phyloP scores from a whole-genome alignment of 768 basidiomycete species.

The Mycena metata region DNA sequence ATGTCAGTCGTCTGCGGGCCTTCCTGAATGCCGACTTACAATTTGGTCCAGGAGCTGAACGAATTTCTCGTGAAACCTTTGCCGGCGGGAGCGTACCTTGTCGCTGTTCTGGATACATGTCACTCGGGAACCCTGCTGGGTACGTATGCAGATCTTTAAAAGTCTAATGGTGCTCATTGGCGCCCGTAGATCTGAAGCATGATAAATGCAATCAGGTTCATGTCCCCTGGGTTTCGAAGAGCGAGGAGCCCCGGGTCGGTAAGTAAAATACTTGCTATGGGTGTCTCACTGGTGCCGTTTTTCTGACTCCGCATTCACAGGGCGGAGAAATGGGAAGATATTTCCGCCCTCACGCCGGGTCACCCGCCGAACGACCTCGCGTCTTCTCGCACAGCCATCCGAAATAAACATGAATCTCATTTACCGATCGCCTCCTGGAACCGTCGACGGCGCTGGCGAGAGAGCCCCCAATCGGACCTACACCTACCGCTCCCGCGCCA shows the following conservation, averaged over 20 bases:
- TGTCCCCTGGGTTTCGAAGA: conserved; percentile 5
- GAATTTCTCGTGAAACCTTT: conserved; percentile 6
- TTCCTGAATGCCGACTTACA: background rate
- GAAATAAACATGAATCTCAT: conserved; percentile 25
- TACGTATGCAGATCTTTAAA: background rate
- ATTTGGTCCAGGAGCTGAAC: conserved; percentile 2
- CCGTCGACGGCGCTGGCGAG: background rate
- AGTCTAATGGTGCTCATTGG: background rate
- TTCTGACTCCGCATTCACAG: background rate
- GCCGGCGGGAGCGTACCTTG: conserved; percentile 10
- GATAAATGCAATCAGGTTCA: conserved; percentile 1
- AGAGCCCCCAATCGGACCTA: background rate
- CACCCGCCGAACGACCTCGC: background rate
- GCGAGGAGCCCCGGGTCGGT: conserved; percentile 5
- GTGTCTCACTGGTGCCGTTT: too few species aligned
- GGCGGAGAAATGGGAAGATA: background rate
- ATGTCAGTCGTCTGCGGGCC: background rate
- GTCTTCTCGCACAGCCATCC: conserved; percentile 9
- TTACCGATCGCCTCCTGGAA: background rate
- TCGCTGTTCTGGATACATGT: conserved; percentile 24
- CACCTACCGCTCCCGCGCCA: conserved; percentile 17
- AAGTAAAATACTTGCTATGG: too few species aligned
- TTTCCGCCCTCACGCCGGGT: background rate
- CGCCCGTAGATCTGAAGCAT: conserved; percentile 17
- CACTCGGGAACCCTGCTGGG: conserved; percentile 22